Evolutionary conservation across 2,329 filamentous ascomycete species (phyloP), one percentile per base, ranked within the genome.

Genomic region (Aspergillus sp.): DNA sequence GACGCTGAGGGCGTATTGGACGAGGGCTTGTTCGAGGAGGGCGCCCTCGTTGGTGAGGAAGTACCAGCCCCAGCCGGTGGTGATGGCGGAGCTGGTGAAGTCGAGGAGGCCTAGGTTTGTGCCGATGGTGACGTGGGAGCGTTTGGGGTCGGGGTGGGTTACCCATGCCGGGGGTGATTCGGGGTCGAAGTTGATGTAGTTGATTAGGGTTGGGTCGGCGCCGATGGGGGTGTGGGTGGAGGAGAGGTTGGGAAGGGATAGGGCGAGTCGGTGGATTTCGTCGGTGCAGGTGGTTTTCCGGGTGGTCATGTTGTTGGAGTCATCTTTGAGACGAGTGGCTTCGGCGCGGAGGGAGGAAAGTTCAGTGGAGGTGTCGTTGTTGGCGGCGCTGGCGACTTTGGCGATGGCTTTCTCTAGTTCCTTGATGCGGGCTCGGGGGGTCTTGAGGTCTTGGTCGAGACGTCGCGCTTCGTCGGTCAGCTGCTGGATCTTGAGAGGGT

Each of bases 61-160:
- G 80, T 99, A 99, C 91, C 92, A 99, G 1, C 95, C 95, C 94
- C 94, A 99, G 39, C 95, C 95, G 3, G 89, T 91, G 1, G 91
- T 89, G n/a, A 85, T 87, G 2, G 89, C 89, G 5, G 92, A 92
- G 61, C 85, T 88, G 5, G 89, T 82, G 72, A 99, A 97, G 79
- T 99, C 94, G 55, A 99, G 82, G n/a, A 99, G 84, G 36, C 89
- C 88, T n/a, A 99, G 85, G 71, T 92, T 87, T 4, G 87, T 83
- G 32, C 95, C 95, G 67, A 99, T 94, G 67, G 94, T 85, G 7
- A 95, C 90, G 75, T 97, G 93, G 0, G 91, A 94, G 45, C 87
- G 78, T n/a, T 70, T 65, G 6, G 68, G 60, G 60, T 72, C 60
- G 60, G 67, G 59, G 13, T 57, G 32, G 43, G 63, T 55, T 61